phyloP scores from a whole-genome alignment of 2,329 filamentous ascomycete species.

The Pseudogymnoascus sp. region DNA sequence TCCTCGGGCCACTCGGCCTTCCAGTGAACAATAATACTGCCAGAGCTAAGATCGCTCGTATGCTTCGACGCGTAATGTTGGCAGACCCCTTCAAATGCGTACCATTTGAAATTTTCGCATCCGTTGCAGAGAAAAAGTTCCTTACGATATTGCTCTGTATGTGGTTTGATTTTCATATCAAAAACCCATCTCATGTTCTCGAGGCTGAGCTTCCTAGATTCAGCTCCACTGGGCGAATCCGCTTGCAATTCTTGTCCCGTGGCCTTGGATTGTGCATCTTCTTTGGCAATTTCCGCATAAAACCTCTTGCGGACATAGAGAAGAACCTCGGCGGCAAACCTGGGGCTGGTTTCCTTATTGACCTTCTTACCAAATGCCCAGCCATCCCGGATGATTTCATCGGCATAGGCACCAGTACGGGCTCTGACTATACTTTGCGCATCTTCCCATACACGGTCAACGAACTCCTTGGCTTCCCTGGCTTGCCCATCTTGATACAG shows the following conservation, averaged over 20 bases:
- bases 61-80: conserved; percentile 84
- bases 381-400: conserved; percentile 58
- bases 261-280: conserved; percentile 41
- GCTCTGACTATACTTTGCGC: conserved; percentile 61
- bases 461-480: conserved; percentile 49
- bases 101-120: conserved; percentile 62
- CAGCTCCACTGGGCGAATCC: conserved; percentile 48
- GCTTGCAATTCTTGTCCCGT: conserved; percentile 38
- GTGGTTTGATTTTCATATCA: conserved; percentile 66
- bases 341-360: conserved; percentile 54
- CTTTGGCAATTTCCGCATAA: conserved; percentile 52
- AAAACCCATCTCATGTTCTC: conserved; percentile 87
- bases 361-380: conserved; percentile 62
- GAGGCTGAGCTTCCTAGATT: conserved; percentile 59
- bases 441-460: conserved; percentile 66
- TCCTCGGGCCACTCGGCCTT: conserved; percentile 71
- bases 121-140: conserved; percentile 71
- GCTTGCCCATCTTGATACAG: conserved; percentile 27
- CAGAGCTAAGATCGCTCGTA: conserved; percentile 61
- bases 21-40: conserved; percentile 71
- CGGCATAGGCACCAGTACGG: conserved; percentile 59
- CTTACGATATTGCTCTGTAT: conserved; percentile 59
- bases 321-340: conserved; percentile 67
- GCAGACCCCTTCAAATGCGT: conserved; percentile 70
- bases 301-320: conserved; percentile 62